phyloP scores from a whole-genome alignment of 768 basidiomycete species.

The Rhodotorula babjevae region DNA sequence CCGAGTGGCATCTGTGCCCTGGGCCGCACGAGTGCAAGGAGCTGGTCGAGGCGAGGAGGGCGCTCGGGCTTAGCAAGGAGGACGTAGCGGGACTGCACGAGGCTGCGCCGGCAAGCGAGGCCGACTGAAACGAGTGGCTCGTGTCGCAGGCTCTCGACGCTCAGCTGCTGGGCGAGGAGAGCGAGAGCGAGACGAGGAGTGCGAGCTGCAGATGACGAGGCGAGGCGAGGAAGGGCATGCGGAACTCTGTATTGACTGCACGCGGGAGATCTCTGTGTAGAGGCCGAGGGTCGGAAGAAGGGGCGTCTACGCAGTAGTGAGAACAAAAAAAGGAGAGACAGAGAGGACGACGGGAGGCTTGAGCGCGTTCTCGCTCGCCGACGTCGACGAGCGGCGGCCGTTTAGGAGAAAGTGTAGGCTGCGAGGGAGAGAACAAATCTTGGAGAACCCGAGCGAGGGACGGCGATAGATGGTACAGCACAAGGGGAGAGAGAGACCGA shows the following conservation, averaged over 20 bases:
- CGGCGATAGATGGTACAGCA: background rate
- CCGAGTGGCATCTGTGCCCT: slow-evolving; percentile 28
- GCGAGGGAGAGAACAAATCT: background rate
- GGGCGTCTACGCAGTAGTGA: too few relatives aligned
- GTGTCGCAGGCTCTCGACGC: too few relatives aligned
- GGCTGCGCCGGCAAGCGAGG: too few relatives aligned
- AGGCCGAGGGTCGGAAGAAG: too few relatives aligned
- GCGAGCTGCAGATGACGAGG: slow-evolving; percentile 15
- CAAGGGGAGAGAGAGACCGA: background rate
- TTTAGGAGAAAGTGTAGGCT: background rate
- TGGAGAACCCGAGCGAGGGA: background rate
- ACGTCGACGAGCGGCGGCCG: background rate
- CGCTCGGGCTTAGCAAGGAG: background rate
- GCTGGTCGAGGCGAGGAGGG: slow-evolving; percentile 20
- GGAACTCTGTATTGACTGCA: background rate
- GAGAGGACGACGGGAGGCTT: background rate
- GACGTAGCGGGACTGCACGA: too few relatives aligned
- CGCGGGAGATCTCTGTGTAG: too few relatives aligned
- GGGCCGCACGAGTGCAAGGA: slow-evolving; percentile 15
- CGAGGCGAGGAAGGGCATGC: background rate
- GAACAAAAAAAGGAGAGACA: background rate
- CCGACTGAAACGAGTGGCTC: background rate
- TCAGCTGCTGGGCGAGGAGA: too few relatives aligned
- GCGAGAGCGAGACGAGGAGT: slow-evolving; percentile 1
- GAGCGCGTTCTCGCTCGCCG: too few relatives aligned